A percentile compares a stretch with the other conserved stretches of the same genome.
Evolutionary conservation across 331 rosid genomes (phyloP).

Genomic region (Pyracantha coccinea): DNA sequence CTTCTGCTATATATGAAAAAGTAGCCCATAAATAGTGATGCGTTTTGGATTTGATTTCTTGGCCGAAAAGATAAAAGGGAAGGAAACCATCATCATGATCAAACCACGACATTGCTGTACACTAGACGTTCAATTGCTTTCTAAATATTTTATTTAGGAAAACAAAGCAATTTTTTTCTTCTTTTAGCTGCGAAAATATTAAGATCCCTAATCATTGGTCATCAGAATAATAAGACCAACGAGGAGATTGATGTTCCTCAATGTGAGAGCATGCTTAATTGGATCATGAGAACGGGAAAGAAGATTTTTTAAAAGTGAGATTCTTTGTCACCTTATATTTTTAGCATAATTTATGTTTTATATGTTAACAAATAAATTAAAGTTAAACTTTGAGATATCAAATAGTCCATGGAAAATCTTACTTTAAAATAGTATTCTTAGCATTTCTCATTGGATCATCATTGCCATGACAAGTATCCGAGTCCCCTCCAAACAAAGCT

Average conservation of each 20-base stretch:
- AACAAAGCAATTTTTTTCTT: not conserved
- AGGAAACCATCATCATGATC: slow-evolving; percentile 27
- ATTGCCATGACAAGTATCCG: too few relatives aligned
- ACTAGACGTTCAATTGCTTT: slow-evolving; percentile 31
- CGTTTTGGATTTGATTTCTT: slow-evolving; percentile 10
- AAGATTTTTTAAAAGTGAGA: too few relatives aligned
- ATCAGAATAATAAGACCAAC: slow-evolving; percentile 15
- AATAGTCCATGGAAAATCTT: accelerated
- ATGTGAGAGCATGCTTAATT: slow-evolving; percentile 21
- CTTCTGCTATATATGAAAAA: not conserved
- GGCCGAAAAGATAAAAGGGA: slow-evolving; percentile 39
- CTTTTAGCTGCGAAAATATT: not conserved
- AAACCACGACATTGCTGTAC: slow-evolving; percentile 36
- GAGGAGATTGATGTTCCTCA: slow-evolving; percentile 23
- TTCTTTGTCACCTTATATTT: too few relatives aligned
- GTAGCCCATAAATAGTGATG: slow-evolving; percentile 40
- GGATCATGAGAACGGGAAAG: too few relatives aligned
- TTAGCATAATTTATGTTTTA: too few relatives aligned
- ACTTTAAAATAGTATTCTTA: too few relatives aligned
- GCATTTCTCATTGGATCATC: too few relatives aligned
- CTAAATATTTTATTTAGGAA: not conserved
- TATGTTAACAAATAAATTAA: too few relatives aligned
- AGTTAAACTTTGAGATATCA: too few relatives aligned
- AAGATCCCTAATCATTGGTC: slow-evolving; percentile 40
- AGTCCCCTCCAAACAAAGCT: too few relatives aligned